A percentile compares a stretch with the other conserved stretches of the same genome.
phyloP scores from a whole-genome alignment of 768 basidiomycete species.

The Trametes cubensis region DNA sequence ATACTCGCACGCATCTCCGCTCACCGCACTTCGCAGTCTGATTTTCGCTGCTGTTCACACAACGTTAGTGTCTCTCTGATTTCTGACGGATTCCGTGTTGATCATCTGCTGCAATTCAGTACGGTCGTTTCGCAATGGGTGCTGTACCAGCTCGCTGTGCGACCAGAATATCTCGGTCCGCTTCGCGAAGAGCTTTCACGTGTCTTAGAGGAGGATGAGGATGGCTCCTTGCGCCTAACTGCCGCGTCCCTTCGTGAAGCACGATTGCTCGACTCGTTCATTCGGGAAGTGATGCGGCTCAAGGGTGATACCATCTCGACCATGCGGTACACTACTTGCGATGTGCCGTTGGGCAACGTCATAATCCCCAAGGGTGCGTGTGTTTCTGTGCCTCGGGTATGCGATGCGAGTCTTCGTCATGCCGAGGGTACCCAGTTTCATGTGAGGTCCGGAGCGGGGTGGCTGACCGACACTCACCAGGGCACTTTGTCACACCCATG shows the following conservation, averaged over 20 bases:
- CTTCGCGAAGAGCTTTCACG: conserved; percentile 35
- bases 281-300: conserved; percentile 41
- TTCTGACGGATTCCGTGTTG: background rate
- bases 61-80: conserved; percentile 29
- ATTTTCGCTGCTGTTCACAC: conserved; percentile 43
- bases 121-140: conserved; percentile 41
- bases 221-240: conserved; percentile 30
- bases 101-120: conserved; percentile 18
- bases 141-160: conserved; percentile 35
- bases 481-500: conserved; percentile 35
- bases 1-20: background rate
- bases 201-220: conserved; percentile 29
- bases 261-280: conserved; percentile 37
- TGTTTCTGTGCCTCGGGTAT: background rate
- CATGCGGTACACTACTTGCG: conserved; percentile 34
- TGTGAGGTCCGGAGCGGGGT: background rate
- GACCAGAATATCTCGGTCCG: conserved; percentile 34
- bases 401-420: background rate
- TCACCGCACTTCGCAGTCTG: conserved; percentile 26
- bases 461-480: conserved; percentile 14
- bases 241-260: conserved; percentile 35
- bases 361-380: conserved; percentile 36
- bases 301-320: conserved; percentile 40
- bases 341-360: conserved; percentile 32
- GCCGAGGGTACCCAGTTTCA: background rate